Percentiles rank a stretch among this genome's conserved stretches.
These are phyloP conservation scores for Aureobasidium sp. DNA, from an alignment of 2,329 filamentous ascomycete genomes.

Conservation along the genomic window DNA sequence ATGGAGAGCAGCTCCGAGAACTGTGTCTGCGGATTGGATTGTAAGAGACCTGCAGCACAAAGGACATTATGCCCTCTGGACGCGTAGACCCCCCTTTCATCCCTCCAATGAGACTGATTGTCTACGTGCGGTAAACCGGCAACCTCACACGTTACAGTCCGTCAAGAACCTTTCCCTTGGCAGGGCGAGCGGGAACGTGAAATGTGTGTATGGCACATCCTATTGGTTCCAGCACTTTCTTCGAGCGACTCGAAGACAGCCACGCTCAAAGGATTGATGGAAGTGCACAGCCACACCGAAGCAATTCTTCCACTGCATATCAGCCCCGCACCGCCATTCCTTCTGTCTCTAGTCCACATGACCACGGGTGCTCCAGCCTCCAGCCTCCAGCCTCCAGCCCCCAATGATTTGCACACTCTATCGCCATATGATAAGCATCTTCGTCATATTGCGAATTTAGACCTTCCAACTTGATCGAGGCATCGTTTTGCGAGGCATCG, in stretches of 20 bases:
- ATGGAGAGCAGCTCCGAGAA: background rate
- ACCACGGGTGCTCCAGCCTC: background rate
- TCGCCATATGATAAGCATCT: background rate
- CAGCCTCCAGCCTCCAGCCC: background rate
- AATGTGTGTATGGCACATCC: background rate
- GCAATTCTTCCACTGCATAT: slow-evolving; percentile 4
- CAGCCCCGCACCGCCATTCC: background rate
- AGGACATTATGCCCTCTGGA: background rate
- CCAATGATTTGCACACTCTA: background rate
- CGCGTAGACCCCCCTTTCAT: background rate
- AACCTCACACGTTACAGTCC: background rate
- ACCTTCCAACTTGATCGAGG: background rate
- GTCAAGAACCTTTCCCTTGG: background rate
- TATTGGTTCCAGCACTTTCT: background rate
- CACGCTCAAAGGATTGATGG: background rate
- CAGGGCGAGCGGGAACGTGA: background rate
- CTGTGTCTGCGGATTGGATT: background rate
- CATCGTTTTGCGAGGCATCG: background rate
- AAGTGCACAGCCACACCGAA: slow-evolving; percentile 1
- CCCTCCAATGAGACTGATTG: background rate
- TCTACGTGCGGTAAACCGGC: background rate
- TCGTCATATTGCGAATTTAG: background rate
- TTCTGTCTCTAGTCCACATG: background rate
- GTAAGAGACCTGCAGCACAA: background rate
- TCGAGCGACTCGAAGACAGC: background rate